Conservation (phyloP, 257 asterid genomes). For the Gardenia jasminoides region DNA sequence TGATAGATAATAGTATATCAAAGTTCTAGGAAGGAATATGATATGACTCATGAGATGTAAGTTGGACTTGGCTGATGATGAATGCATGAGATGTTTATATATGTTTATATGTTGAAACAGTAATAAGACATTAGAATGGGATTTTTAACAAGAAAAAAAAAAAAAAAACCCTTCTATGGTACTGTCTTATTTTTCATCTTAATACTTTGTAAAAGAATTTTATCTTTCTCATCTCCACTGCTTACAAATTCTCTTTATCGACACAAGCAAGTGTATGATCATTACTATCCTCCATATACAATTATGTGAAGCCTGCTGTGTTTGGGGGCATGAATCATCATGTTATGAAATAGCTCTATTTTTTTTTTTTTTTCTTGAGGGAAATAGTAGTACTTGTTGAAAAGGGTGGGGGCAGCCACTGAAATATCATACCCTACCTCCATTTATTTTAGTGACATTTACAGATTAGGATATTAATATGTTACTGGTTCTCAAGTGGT, state of each 20-base stretch:
- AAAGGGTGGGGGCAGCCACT: background rate
- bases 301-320: conserved; percentile 4
- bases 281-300: background rate
- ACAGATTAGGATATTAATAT: background rate
- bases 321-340: background rate
- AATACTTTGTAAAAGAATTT: no score
- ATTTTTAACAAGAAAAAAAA: conserved; percentile 10
- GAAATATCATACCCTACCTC: background rate
- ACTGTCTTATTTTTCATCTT: background rate
- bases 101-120: conserved; percentile 40
- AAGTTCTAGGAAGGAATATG: conserved; percentile 28
- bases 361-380: no score
- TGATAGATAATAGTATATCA: conserved; percentile 42
- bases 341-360: background rate
- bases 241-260: background rate
- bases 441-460: background rate
- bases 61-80: conserved; percentile 4
- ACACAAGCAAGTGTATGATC: background rate
- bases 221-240: background rate
- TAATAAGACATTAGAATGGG: conserved; percentile 42
- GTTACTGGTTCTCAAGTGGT: background rate
- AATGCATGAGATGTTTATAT: conserved; percentile 42
- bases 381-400: background rate
- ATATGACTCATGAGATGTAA: background rate
- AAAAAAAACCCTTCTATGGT: background rate